phyloP scores from a whole-genome alignment of 208 protist species.

The Crithidia sp. region DNA sequence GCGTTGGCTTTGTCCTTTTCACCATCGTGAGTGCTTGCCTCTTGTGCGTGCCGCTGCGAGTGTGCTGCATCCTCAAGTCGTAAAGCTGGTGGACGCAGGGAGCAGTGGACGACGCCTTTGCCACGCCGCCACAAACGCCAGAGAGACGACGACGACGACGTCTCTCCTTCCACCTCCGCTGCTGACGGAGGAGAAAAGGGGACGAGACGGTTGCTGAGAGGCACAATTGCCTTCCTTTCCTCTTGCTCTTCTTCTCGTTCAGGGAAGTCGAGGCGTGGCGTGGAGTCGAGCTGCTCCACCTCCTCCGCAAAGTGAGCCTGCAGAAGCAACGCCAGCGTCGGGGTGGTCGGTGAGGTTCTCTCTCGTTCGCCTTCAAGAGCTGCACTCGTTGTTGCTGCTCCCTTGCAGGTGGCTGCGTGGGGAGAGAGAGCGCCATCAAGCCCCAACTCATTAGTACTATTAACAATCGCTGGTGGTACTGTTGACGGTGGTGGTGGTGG shows the following conservation, averaged over 20 bases:
- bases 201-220: not conserved
- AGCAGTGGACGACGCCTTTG: constrained; percentile 22
- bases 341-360: not conserved
- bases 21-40: not conserved
- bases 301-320: constrained; percentile 1
- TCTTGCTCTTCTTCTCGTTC: not conserved
- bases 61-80: not conserved
- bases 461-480: no score
- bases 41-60: not conserved
- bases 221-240: not conserved
- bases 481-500: not conserved
- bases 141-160: not conserved
- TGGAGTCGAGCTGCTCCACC: constrained; percentile 20
- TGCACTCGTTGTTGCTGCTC: no score
- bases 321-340: constrained; percentile 13
- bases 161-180: not conserved
- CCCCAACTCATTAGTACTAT: no score
- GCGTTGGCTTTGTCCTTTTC: no score
- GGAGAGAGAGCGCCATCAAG: not conserved
- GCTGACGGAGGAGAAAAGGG: not conserved
- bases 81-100: constrained; percentile 9
- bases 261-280: constrained; percentile 17
- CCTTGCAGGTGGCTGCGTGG: not conserved
- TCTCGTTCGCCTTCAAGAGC: not conserved
- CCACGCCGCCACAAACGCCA: constrained; percentile 20